A percentile compares a stretch with the other conserved stretches of the same genome.
Evolutionary conservation across 106 monocot genomes (phyloP).

Genomic region (Dioscorea alata): DNA sequence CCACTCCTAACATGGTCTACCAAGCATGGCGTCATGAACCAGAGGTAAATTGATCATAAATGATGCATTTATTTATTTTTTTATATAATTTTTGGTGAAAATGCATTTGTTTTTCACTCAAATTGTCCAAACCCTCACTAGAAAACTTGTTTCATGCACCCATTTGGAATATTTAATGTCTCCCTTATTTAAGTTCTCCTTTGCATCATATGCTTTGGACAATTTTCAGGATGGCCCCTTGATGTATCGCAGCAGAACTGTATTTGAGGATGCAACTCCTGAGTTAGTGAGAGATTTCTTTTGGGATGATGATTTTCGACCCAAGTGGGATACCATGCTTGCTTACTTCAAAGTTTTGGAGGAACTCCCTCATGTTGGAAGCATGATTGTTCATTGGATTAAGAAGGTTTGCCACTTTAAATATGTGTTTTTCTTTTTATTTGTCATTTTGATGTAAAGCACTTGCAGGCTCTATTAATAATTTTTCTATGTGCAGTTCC

Average conservation of each 20-base stretch:
- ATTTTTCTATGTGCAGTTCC: slow-evolving; percentile 58
- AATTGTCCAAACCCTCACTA: no score
- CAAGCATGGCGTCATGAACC: slow-evolving; percentile 81
- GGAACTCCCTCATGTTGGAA: slow-evolving; percentile 62
- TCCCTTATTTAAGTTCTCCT: not conserved
- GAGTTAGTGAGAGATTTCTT: slow-evolving; percentile 97
- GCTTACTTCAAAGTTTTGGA: slow-evolving; percentile 66
- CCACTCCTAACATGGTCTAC: slow-evolving; percentile 68
- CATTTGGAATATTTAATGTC: no score
- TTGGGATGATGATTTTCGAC: slow-evolving; percentile 94
- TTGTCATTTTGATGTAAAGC: no score
- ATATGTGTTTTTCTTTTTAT: not conserved
- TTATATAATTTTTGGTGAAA: no score
- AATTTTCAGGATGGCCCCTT: slow-evolving; percentile 56
- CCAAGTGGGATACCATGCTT: slow-evolving; percentile 96
- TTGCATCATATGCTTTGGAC: not conserved
- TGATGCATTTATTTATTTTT: no score
- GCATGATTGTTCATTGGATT: slow-evolving; percentile 86
- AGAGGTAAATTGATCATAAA: slow-evolving; percentile 45
- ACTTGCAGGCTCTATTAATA: no score
- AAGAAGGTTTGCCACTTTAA: slow-evolving; percentile 62
- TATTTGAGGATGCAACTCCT: slow-evolving; percentile 94
- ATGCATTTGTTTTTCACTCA: no score
- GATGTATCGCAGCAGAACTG: slow-evolving; percentile 71
- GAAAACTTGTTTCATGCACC: no score